Conservation (phyloP, 2,329 filamentous ascomycete species). For the Fusarium buxicola region DNA sequence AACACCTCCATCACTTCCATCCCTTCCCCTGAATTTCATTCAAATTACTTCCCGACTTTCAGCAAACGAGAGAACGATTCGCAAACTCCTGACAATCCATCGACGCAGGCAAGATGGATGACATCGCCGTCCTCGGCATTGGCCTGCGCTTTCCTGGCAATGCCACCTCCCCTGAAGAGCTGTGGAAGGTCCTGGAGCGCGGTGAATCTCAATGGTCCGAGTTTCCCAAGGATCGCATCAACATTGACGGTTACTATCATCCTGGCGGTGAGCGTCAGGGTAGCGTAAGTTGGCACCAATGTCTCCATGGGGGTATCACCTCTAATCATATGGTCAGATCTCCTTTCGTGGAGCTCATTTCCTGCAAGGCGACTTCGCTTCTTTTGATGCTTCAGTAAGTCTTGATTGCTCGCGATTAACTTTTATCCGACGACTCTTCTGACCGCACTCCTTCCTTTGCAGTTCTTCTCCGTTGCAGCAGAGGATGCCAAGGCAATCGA, state of each 20-base stretch:
- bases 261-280: conserved; percentile 62
- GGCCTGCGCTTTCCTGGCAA: conserved; percentile 64
- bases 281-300: conserved; percentile 53
- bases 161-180: conserved; percentile 56
- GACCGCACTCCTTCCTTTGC: not conserved
- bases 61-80: not conserved
- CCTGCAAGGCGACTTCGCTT: conserved; percentile 58
- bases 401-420: not conserved
- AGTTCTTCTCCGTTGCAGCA: conserved; percentile 64
- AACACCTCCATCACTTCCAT: not conserved
- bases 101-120: conserved; percentile 48
- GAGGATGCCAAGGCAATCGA: conserved; percentile 65
- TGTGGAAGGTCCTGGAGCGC: conserved; percentile 62
- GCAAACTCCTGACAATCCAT: not conserved
- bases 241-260: conserved; percentile 65
- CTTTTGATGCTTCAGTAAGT: conserved; percentile 63
- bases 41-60: not conserved
- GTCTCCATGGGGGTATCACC: not conserved
- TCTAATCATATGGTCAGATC: conserved; percentile 49
- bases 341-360: conserved; percentile 64
- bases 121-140: conserved; percentile 65
- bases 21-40: conserved; percentile 1
- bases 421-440: conserved; percentile 1
- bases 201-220: conserved; percentile 62
- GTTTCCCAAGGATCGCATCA: conserved; percentile 61